A percentile compares a stretch with the other conserved stretches of the same genome.
These are phyloP conservation scores for Sistotremastrum niveocremeum DNA, from an alignment of 768 basidiomycete species.

Conservation along the genomic window DNA sequence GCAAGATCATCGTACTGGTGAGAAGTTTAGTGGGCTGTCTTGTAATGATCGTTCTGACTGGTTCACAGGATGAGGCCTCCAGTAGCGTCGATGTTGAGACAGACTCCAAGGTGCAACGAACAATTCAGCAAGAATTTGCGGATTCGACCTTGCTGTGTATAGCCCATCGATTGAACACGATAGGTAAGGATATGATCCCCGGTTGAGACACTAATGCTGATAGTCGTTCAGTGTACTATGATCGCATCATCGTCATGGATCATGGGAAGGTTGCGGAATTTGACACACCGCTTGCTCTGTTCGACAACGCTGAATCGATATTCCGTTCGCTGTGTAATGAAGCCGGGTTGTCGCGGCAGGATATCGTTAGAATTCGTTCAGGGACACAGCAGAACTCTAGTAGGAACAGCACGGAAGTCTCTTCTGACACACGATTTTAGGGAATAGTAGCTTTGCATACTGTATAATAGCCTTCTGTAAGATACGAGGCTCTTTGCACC, in stretches of 20 bases:
- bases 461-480: no score
- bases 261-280: slow-evolving; percentile 55
- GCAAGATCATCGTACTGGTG: slow-evolving; percentile 43
- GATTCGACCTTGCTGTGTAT: slow-evolving; percentile 41
- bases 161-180: slow-evolving; percentile 45
- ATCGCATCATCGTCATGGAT: slow-evolving; percentile 63
- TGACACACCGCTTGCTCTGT: slow-evolving; percentile 57
- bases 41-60: background rate
- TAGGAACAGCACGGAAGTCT: no score
- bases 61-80: slow-evolving; percentile 44
- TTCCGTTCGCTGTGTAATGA: slow-evolving; percentile 61
- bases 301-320: slow-evolving; percentile 46
- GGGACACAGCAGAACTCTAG: background rate
- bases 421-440: no score
- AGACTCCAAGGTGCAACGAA: slow-evolving; percentile 45
- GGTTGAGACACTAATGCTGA: slow-evolving; percentile 8
- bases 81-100: slow-evolving; percentile 50
- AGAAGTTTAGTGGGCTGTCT: background rate
- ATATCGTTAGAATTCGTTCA: slow-evolving; percentile 38
- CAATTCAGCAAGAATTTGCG: slow-evolving; percentile 49
- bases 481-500: no score
- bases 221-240: slow-evolving; percentile 36
- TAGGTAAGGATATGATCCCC: slow-evolving; percentile 24
- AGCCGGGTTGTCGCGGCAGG: slow-evolving; percentile 38
- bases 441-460: no score